Conservation (phyloP, 257 asterid species). For the Scutellaria galericulata region DNA sequence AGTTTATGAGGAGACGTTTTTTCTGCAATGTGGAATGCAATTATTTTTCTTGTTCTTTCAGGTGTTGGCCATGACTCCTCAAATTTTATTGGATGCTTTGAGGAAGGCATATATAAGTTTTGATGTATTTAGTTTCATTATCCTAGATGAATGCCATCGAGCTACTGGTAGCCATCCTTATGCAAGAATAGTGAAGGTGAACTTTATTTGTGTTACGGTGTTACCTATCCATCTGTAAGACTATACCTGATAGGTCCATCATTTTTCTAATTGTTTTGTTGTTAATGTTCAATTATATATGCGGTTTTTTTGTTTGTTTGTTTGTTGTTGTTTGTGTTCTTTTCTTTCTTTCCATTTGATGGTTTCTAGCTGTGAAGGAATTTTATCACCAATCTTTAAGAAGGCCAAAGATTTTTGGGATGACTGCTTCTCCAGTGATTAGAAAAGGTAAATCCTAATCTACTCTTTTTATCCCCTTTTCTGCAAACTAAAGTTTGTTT, state of each 20-base stretch:
- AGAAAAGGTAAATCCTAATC: conserved; percentile 57
- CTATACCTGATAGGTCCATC: neutral
- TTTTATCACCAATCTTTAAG: conserved; percentile 57
- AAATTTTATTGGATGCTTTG: conserved; percentile 74
- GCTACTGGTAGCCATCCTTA: conserved; percentile 92
- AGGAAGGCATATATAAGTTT: conserved; percentile 63
- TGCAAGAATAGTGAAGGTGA: conserved; percentile 78
- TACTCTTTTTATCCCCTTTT: neutral
- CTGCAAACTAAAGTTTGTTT: neutral
- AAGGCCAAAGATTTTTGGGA: conserved; percentile 77
- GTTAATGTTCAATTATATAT: conserved; percentile 15
- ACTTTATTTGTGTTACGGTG: conserved; percentile 4
- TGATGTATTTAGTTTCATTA: conserved; percentile 54
- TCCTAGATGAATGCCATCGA: conserved; percentile 83
- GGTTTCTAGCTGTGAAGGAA: conserved; percentile 55
- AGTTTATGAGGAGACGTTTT: conserved; percentile 1
- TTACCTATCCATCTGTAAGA: neutral
- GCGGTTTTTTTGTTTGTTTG: neutral
- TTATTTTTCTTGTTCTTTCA: conserved; percentile 37
- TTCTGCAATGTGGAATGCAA: conserved; percentile 5
- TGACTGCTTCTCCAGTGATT: conserved; percentile 68
- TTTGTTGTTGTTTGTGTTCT: neutral
- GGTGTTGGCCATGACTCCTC: conserved; percentile 97
- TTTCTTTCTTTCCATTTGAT: conserved; percentile 10
- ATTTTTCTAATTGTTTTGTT: neutral